Evolutionary conservation across 768 basidiomycete genomes (phyloP).

Genomic region (Amanita rubescens): DNA sequence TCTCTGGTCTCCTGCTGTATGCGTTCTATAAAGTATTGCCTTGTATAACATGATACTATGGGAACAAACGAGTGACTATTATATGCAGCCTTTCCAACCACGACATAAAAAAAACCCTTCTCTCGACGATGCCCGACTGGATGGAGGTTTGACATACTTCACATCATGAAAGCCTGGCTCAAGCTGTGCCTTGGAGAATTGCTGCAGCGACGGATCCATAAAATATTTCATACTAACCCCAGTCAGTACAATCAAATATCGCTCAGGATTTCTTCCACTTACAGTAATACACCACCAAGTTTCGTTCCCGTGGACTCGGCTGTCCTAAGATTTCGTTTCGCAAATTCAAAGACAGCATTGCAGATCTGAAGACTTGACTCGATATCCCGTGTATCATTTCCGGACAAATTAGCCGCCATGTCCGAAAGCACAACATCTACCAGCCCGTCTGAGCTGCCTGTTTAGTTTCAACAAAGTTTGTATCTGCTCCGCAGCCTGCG

Average conservation of each 20-base stretch:
- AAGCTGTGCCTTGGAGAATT: slow-evolving; percentile 57
- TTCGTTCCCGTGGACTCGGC: slow-evolving; percentile 34
- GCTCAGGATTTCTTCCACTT: slow-evolving; percentile 15
- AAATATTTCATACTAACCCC: slow-evolving; percentile 76
- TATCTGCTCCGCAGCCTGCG: slow-evolving; percentile 40
- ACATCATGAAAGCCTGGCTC: slow-evolving; percentile 62
- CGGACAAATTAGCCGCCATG: slow-evolving; percentile 83
- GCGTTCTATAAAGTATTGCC: slow-evolving; percentile 3
- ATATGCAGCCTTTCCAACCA: slow-evolving; percentile 43
- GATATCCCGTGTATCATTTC: slow-evolving; percentile 59
- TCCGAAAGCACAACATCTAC: slow-evolving; percentile 84
- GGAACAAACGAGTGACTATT: not conserved
- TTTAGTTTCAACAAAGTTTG: slow-evolving; percentile 22
- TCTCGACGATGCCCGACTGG: slow-evolving; percentile 68
- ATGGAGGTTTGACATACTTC: slow-evolving; percentile 68
- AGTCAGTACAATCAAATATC: slow-evolving; percentile 3
- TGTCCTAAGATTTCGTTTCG: slow-evolving; percentile 42
- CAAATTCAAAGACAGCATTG: slow-evolving; percentile 65
- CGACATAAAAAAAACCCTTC: slow-evolving; percentile 87
- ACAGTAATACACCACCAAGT: slow-evolving; percentile 55
- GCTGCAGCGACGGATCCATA: slow-evolving; percentile 57
- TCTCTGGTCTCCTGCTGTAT: not conserved
- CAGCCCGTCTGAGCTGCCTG: slow-evolving; percentile 27
- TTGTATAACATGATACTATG: not conserved
- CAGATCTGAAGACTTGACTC: slow-evolving; percentile 68